Evolutionary conservation across 2,329 filamentous ascomycete species (phyloP).

Genomic region (Zarea fungicola): DNA sequence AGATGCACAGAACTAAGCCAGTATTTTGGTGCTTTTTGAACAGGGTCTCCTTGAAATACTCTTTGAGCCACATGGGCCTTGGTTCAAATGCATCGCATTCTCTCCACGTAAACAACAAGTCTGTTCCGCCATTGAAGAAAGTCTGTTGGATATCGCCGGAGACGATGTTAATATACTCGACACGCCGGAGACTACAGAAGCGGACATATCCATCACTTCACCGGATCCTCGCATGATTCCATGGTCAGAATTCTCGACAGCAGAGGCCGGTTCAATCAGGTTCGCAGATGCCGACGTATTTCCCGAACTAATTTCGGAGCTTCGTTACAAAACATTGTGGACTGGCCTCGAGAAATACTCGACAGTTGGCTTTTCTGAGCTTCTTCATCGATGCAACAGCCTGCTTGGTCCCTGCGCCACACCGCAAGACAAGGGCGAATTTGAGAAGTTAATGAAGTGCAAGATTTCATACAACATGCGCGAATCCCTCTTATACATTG

Average conservation of each 20-base stretch:
- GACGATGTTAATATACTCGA: constrained; percentile 5
- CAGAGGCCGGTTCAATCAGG: not conserved
- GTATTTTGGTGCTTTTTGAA: too few relatives aligned
- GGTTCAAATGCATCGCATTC: constrained; percentile 8
- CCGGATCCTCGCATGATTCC: constrained; percentile 2
- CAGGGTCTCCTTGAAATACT: constrained; percentile 9
- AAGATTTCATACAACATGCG: constrained; percentile 6
- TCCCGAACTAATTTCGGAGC: not conserved
- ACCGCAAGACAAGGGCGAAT: not conserved
- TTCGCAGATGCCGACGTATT: constrained; percentile 4
- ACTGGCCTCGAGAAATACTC: not conserved
- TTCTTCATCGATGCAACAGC: not conserved
- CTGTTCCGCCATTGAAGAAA: constrained; percentile 1
- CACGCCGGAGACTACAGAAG: not conserved
- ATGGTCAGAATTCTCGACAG: not conserved
- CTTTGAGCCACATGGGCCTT: constrained; percentile 1
- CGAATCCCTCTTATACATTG: constrained; percentile 13
- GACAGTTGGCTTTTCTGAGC: not conserved
- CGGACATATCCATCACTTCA: not conserved
- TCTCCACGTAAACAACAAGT: not conserved
- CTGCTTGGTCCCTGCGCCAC: not conserved
- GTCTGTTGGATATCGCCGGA: constrained; percentile 6
- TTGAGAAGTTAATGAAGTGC: not conserved
- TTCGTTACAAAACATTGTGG: not conserved
- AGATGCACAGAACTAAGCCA: not conserved